Evolutionary conservation across 768 basidiomycete genomes (phyloP).

Genomic region (Boletus edulis): DNA sequence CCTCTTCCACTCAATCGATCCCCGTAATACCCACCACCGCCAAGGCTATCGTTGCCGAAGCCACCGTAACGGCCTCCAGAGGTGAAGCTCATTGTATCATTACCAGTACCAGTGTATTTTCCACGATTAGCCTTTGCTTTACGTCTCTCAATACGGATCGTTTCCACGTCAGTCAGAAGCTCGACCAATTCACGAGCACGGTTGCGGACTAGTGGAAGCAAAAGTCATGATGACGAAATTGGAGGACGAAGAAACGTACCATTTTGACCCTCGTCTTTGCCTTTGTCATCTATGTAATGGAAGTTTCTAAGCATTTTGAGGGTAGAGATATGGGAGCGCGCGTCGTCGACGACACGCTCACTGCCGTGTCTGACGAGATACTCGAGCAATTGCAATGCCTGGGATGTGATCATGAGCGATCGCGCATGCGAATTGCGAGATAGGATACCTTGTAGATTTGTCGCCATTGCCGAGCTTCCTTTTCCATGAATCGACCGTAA

Average conservation of each 20-base stretch:
- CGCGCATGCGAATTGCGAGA: not conserved
- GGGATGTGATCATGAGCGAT: constrained; percentile 1
- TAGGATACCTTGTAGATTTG: constrained; percentile 92
- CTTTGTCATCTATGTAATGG: constrained; percentile 98
- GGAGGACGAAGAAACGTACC: constrained; percentile 45
- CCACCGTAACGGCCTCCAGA: constrained; percentile 65
- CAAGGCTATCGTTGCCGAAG: constrained; percentile 57
- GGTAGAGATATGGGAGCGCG: constrained; percentile 89
- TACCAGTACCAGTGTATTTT: constrained; percentile 89
- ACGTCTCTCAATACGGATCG: constrained; percentile 82
- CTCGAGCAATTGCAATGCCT: constrained; percentile 92
- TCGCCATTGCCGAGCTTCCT: constrained; percentile 97
- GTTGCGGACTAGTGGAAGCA: constrained; percentile 72
- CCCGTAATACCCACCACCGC: constrained; percentile 40
- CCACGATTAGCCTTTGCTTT: constrained; percentile 89
- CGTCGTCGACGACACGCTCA: constrained; percentile 97
- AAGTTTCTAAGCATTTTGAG: constrained; percentile 98
- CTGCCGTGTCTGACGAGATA: constrained; percentile 97
- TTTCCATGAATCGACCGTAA: constrained; percentile 94
- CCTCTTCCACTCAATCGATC: constrained; percentile 39
- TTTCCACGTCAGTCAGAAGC: constrained; percentile 86
- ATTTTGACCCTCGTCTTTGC: constrained; percentile 97
- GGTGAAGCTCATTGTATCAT: constrained; percentile 69
- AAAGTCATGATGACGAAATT: not conserved
- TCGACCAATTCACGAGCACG: constrained; percentile 92